These are phyloP conservation scores for Aspergillus udagawae DNA, from an alignment of 2,329 filamentous ascomycete genomes.

Conservation along the genomic window DNA sequence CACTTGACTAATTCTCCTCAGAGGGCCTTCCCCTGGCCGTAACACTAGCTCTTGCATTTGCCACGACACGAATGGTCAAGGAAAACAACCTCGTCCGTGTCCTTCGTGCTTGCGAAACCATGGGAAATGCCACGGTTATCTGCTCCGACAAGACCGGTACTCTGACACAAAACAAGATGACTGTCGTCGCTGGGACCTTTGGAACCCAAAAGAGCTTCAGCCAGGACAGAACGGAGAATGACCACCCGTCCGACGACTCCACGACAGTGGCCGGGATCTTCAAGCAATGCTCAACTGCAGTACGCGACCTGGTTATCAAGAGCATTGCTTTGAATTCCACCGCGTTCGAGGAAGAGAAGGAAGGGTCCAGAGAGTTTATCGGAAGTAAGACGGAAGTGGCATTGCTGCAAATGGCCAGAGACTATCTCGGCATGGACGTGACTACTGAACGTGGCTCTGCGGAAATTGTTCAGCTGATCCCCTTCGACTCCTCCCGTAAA, in stretches of 20 bases:
- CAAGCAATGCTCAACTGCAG: slow-evolving; percentile 27
- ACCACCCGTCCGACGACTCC: slow-evolving; percentile 2
- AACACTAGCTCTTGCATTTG: slow-evolving; percentile 72
- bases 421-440: slow-evolving; percentile 65
- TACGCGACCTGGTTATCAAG: slow-evolving; percentile 37
- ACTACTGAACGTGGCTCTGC: slow-evolving; percentile 60
- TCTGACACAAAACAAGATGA: slow-evolving; percentile 71
- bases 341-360: slow-evolving; percentile 70
- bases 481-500: slow-evolving; percentile 72
- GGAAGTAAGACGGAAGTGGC: slow-evolving; percentile 77
- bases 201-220: slow-evolving; percentile 57
- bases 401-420: slow-evolving; percentile 64
- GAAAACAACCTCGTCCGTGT: slow-evolving; percentile 75
- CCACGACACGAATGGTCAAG: slow-evolving; percentile 71
- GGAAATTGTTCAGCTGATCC: slow-evolving; percentile 62
- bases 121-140: slow-evolving; percentile 75
- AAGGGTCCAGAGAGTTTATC: slow-evolving; percentile 63
- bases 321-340: slow-evolving; percentile 56
- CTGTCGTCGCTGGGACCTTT: slow-evolving; percentile 67
- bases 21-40: slow-evolving; percentile 74
- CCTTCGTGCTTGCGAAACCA: slow-evolving; percentile 73
- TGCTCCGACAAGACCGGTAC: slow-evolving; percentile 79
- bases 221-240: slow-evolving; percentile 29
- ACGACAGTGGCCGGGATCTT: slow-evolving; percentile 25
- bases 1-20: slow-evolving; percentile 35